Evolutionary conservation across 2,329 filamentous ascomycete genomes (phyloP), one percentile per base, ranked within the genome.

Genomic region (Penicillium carneum): DNA sequence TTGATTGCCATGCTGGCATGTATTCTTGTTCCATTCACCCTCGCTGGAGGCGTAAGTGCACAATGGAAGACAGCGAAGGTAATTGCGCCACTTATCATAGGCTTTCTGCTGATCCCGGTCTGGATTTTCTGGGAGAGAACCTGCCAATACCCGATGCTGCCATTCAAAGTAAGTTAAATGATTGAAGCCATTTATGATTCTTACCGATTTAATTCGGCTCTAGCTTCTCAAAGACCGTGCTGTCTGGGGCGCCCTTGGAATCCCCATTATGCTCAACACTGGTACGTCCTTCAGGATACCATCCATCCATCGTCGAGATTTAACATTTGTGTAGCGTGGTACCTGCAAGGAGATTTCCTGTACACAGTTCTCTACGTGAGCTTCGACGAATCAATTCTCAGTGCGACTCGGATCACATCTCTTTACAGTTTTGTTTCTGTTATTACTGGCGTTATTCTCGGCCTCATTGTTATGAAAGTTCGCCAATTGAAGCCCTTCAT

Each of bases 401-500:
- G 79, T 9, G 87, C 88, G 2, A 88, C 86, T 0, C 84, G 87
- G 16, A 83, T 90, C 62, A 78, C 80, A 0, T 86, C 84, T 0
- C 79, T 90, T 1, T 90, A 89, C 80, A 83, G 79, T 63, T 84
- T 84, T 68, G 67, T 76, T 51, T 87, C 85, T 23, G 86, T 88
- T 61, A 79, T 89, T 55, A 80, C 83, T 1, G 87, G 87, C 31
- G 79, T 83, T 46, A 68, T 85, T 47, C 78, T 87, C 16, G 87
- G 87, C 5, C 69, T 87, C 12, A 72, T 89, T 34, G 83, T 89
- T 41, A 83, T 81, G 77, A 81, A 80, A 57, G 80, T 87, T 26
- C 83, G 86, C 55, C 84, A 84, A 26, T 82, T 89, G 70, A 90
- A 90, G 70, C 72, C 80, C n/a, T 87, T 90, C 72, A 88, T 89